Conservation (phyloP, 345 rosid species). For the Populus nigra region DNA sequence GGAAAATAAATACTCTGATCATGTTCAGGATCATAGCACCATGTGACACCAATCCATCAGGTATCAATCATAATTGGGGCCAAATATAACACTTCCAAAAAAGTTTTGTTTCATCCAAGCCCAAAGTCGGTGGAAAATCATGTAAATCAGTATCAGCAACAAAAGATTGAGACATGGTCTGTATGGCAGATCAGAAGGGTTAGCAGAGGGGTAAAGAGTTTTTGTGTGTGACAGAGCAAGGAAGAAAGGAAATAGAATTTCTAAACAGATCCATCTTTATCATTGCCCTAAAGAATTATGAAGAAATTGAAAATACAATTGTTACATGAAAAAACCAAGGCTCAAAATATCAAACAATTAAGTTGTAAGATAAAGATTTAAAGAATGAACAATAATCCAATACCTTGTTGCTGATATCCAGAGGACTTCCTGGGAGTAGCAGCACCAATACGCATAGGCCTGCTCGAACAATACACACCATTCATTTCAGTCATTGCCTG, state of each 20-base stretch:
- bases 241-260: neutral
- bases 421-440: conserved; percentile 91
- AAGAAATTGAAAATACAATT: neutral
- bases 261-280: neutral
- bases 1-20: neutral
- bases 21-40: neutral
- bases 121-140: neutral
- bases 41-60: neutral
- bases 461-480: conserved; percentile 80
- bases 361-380: conserved; percentile 1
- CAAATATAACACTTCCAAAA: neutral
- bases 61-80: neutral
- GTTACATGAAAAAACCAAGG: neutral
- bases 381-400: conserved; percentile 12
- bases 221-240: neutral
- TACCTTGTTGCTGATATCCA: conserved; percentile 80
- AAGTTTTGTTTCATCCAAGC: neutral
- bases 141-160: neutral
- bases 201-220: neutral
- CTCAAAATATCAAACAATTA: neutral
- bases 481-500: conserved; percentile 94
- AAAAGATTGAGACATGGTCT: neutral
- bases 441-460: conserved; percentile 95
- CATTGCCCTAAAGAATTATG: neutral
- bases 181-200: neutral